These are phyloP conservation scores for Solanum ossicruentum DNA, from an alignment of 257 asterid genomes.

Conservation along the genomic window DNA sequence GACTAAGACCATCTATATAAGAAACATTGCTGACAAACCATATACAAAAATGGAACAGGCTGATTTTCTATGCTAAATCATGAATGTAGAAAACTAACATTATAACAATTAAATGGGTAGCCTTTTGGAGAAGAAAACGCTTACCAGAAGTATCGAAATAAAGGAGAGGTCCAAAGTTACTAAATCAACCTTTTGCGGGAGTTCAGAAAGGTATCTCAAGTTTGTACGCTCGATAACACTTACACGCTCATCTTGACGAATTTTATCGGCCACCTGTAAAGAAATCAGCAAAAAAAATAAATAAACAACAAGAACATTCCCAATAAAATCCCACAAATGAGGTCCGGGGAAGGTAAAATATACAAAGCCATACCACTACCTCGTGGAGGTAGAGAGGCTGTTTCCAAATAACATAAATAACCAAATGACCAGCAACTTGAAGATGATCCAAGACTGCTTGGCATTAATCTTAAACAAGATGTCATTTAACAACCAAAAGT, in stretches of 20 bases:
- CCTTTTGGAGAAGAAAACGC: conserved; percentile 5
- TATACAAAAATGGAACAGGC: neutral
- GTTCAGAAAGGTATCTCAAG: conserved; percentile 80
- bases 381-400: too few species aligned
- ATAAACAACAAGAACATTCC: neutral
- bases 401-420: neutral
- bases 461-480: neutral
- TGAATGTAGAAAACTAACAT: neutral
- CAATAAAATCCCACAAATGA: too few species aligned
- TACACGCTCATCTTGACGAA: conserved; percentile 66
- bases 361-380: too few species aligned
- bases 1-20: neutral
- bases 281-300: conserved; percentile 4
- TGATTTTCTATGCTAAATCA: neutral
- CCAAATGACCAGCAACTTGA: neutral
- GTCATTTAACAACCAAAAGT: neutral
- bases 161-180: conserved; percentile 96
- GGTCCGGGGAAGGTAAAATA: too few species aligned
- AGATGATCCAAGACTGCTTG: neutral
- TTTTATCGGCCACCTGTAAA: conserved; percentile 82
- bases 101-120: neutral
- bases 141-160: conserved; percentile 75
- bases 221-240: conserved; percentile 75
- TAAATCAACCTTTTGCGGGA: conserved; percentile 87
- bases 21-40: neutral